Evolutionary conservation across 2,329 filamentous ascomycete genomes (phyloP).

Genomic region (Hirsutella thompsonii): DNA sequence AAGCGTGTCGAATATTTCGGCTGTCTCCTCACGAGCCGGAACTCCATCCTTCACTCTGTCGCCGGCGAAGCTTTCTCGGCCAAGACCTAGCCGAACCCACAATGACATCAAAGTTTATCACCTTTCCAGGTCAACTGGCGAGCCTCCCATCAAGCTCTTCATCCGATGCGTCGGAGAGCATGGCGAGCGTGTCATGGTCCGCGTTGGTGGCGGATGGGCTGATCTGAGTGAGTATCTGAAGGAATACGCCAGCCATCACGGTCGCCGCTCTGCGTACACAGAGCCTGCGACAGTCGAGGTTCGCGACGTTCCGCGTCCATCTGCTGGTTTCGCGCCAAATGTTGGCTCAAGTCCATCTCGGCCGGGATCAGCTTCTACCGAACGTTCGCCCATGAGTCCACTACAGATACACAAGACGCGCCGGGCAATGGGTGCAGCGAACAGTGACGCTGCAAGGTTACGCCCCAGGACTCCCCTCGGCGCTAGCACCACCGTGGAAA

Average conservation of each 20-base stretch:
- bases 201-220: slow-evolving; percentile 96
- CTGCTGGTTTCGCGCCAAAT: slow-evolving; percentile 14
- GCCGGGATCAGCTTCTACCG: slow-evolving; percentile 26
- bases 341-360: slow-evolving; percentile 28
- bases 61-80: slow-evolving; percentile 42
- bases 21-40: slow-evolving; percentile 41
- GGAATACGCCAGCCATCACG: slow-evolving; percentile 87
- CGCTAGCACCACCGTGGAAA: slow-evolving; percentile 16
- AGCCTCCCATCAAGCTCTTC: slow-evolving; percentile 86
- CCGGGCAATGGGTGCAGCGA: slow-evolving; percentile 23
- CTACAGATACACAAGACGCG: slow-evolving; percentile 43
- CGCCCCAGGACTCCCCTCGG: slow-evolving; percentile 30
- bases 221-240: slow-evolving; percentile 90
- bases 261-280: slow-evolving; percentile 45
- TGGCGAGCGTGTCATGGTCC: slow-evolving; percentile 92
- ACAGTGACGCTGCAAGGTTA: slow-evolving; percentile 16
- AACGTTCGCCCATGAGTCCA: slow-evolving; percentile 29
- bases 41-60: slow-evolving; percentile 59
- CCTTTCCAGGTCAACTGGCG: slow-evolving; percentile 68
- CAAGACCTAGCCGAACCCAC: slow-evolving; percentile 36
- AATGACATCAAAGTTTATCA: slow-evolving; percentile 87
- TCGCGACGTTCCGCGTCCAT: slow-evolving; percentile 29
- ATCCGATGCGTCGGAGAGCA: slow-evolving; percentile 84
- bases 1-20: slow-evolving; percentile 38
- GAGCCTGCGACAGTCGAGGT: slow-evolving; percentile 45